Evolutionary conservation across 2,329 filamentous ascomycete species (phyloP), one percentile per base, ranked within the genome.

Genomic region (Penicillium thymicola): DNA sequence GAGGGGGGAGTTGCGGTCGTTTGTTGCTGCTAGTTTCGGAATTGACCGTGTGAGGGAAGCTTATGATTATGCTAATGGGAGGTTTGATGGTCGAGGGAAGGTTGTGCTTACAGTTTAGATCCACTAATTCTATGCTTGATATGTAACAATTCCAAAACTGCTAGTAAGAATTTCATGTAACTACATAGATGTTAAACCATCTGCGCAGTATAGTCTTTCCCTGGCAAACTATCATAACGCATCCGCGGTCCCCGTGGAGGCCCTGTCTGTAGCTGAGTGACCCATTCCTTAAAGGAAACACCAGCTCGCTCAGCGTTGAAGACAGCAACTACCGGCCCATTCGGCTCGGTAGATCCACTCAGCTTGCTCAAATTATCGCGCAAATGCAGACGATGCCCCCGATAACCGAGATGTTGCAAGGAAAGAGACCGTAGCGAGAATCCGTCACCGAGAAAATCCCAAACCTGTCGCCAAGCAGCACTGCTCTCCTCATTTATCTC

Each of bases 91-190:
- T 5, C 43, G 61, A 50, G 67, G 66, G 32, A 70, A 68, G 47
- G 51, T 70, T 48, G 59, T 69, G 46, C 54, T 68, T 30, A 60
- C 59, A n/a, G 4, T 61, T 43, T 59, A n/a, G 30, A n/a, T 34
- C 16, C 28, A 21, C 11, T 14, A 8, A 14, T 21, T 32, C 27
- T 45, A 23, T 32, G 6, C 14, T 36, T 36, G 14, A 36, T 32
- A 16, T 23, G 28, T 23, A 10, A 18, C 43, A 23, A 32, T 30
- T 23, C 43, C 13, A 23, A 5, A 16, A 14, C 13, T 23, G 7
- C 13, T 2, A 42, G 16, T 37, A 3, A 37, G 40, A 11, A n/a
- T 27, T n/a, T 9, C 11, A n/a, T 7, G 9, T 23, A 25, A 2
- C 13, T 42, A 28, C 10, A 43, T 27, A 28, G 9, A 28, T 5